Evolutionary conservation across 2,329 filamentous ascomycete genomes (phyloP).

Genomic region (Botryotinia narcissicola): DNA sequence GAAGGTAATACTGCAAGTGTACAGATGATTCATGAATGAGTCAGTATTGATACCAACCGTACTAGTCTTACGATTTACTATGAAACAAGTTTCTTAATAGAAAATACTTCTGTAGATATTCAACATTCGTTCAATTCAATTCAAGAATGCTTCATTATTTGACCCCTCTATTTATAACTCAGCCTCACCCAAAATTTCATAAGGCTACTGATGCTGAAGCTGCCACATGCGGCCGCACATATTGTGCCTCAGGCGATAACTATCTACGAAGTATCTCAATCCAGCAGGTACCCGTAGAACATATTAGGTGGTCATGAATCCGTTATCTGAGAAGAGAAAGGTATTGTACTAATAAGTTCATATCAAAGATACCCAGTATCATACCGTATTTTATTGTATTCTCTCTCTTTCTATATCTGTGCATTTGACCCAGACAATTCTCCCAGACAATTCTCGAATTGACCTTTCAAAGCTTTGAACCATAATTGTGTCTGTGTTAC

Average conservation of each 20-base stretch:
- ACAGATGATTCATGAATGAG: not conserved
- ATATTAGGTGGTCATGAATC: not conserved
- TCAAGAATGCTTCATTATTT: not conserved
- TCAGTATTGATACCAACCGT: not conserved
- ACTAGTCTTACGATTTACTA: not conserved
- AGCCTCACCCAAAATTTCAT: not conserved
- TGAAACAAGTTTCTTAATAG: not conserved
- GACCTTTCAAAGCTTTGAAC: not conserved
- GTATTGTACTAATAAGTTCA: not conserved
- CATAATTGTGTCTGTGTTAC: slow-evolving; percentile 1
- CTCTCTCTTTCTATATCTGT: not conserved
- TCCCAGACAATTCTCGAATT: not conserved
- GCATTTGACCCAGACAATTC: not conserved
- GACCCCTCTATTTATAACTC: not conserved
- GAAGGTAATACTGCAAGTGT: not conserved
- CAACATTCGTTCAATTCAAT: not conserved
- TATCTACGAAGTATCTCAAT: no score
- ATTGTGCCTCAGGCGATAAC: not conserved
- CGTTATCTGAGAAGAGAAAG: not conserved
- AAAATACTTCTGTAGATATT: not conserved
- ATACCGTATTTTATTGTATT: no score
- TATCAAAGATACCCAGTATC: not conserved
- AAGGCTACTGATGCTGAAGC: not conserved
- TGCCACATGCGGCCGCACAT: not conserved
- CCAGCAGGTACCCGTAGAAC: not conserved